Percentiles rank a stretch among this genome's conserved stretches.
Conservation (phyloP, 164 flowering plant genomes). For the Chloranthus sessilifolius region DNA sequence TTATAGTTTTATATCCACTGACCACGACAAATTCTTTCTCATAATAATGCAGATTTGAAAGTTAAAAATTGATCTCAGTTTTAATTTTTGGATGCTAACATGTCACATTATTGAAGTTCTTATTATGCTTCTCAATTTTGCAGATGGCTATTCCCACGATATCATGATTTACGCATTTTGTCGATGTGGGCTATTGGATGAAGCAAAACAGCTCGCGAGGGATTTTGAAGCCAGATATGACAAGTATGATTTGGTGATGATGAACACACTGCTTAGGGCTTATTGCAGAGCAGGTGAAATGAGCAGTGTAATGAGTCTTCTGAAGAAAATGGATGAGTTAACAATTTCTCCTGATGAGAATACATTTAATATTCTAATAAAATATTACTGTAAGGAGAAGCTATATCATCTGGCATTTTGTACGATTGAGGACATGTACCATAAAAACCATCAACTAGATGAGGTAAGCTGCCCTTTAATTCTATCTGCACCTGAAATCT, state of each 20-base stretch:
- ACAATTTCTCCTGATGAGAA: conserved; percentile 73
- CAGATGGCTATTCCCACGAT: conserved; percentile 82
- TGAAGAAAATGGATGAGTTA: conserved; percentile 80
- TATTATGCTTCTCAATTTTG: conserved; percentile 5
- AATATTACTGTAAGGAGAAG: conserved; percentile 74
- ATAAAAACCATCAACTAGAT: conserved; percentile 63
- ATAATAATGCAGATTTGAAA: too few relatives aligned
- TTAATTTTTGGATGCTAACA: too few relatives aligned
- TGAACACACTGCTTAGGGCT: conserved; percentile 77
- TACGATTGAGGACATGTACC: conserved; percentile 72
- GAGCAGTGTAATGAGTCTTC: conserved; percentile 71
- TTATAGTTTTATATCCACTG: too few relatives aligned
- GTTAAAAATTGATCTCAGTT: too few relatives aligned
- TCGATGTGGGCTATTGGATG: conserved; percentile 55
- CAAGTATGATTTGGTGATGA: conserved; percentile 75
- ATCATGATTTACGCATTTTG: conserved; percentile 89
- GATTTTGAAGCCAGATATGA: conserved; percentile 58
- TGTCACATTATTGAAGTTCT: too few relatives aligned
- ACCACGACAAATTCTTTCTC: too few relatives aligned
- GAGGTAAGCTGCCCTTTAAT: conserved; percentile 45
- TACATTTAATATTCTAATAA: conserved; percentile 68
- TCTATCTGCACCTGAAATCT: background rate
- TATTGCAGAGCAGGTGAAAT: conserved; percentile 85
- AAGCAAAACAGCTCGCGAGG: conserved; percentile 69
- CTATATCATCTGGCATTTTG: conserved; percentile 70